These are phyloP conservation scores for Acer campestre DNA, from an alignment of 345 rosid genomes.

Conservation along the genomic window DNA sequence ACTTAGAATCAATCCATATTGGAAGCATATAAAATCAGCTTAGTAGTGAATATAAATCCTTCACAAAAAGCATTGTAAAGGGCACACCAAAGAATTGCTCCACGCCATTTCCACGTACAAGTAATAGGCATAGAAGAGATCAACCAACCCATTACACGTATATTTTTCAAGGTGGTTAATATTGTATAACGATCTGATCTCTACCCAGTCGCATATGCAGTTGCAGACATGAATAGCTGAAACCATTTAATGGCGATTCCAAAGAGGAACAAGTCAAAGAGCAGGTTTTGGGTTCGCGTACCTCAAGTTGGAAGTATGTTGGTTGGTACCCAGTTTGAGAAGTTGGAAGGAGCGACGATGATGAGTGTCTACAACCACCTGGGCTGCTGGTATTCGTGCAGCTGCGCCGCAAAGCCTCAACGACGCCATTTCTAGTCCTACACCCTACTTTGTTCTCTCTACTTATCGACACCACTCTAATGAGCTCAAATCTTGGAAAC, in stretches of 20 bases:
- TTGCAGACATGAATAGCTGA: too few relatives aligned
- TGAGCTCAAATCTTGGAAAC: too few relatives aligned
- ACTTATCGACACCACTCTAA: too few relatives aligned
- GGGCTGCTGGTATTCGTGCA: conserved; percentile 5
- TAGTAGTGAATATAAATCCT: not conserved
- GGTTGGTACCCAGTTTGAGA: not conserved
- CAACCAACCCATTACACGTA: too few relatives aligned
- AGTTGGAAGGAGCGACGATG: not conserved
- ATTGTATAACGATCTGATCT: too few relatives aligned
- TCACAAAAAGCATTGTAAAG: not conserved
- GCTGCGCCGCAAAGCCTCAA: not conserved
- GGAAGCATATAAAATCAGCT: too few relatives aligned
- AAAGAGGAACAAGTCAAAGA: not conserved
- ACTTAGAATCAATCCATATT: too few relatives aligned
- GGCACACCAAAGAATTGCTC: not conserved
- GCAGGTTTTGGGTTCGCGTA: not conserved
- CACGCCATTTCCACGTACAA: too few relatives aligned
- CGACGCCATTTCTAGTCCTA: not conserved
- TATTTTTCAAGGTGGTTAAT: too few relatives aligned
- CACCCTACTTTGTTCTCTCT: too few relatives aligned
- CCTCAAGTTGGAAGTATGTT: not conserved
- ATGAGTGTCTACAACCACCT: not conserved
- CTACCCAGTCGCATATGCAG: not conserved
- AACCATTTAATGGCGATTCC: too few relatives aligned
- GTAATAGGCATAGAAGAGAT: too few relatives aligned